phyloP scores from a whole-genome alignment of 139 green algal genomes.

The Spirogloea muscicola region DNA sequence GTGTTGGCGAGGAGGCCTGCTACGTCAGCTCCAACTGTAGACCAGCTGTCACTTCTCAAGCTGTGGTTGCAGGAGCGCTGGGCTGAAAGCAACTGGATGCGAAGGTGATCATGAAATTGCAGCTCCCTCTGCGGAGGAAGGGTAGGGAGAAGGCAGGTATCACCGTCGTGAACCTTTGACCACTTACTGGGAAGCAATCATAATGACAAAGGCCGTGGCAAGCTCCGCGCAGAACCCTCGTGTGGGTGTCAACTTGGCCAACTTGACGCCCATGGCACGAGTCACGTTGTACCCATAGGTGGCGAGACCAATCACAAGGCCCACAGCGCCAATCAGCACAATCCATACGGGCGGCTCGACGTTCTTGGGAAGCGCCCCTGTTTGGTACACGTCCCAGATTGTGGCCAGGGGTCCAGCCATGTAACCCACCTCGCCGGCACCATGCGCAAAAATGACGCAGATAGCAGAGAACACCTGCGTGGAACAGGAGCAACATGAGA shows the following conservation, averaged over 20 bases:
- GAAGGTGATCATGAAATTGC: no score
- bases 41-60: no score
- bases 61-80: no score
- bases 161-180: no score
- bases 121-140: no score
- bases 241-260: conserved; percentile 62
- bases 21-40: no score
- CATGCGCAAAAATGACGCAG: conserved; percentile 72
- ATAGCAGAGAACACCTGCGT: conserved; percentile 82
- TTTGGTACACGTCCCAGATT: conserved; percentile 45
- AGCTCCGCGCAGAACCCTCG: conserved; percentile 68
- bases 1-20: no score
- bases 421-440: conserved; percentile 56
- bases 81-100: no score
- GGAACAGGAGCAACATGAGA: conserved; percentile 2
- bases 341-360: conserved; percentile 26
- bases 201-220: conserved; percentile 53
- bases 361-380: conserved; percentile 4
- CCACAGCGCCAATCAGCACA: conserved; percentile 25
- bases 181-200: conserved; percentile 48
- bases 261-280: conserved; percentile 58
- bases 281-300: conserved; percentile 75
- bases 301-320: conserved; percentile 73
- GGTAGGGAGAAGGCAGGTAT: no score
- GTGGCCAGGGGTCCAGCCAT: conserved; percentile 59